Evolutionary conservation across 805 yeast species (phyloP).

Genomic region (Sugiyamaella floridensis): DNA sequence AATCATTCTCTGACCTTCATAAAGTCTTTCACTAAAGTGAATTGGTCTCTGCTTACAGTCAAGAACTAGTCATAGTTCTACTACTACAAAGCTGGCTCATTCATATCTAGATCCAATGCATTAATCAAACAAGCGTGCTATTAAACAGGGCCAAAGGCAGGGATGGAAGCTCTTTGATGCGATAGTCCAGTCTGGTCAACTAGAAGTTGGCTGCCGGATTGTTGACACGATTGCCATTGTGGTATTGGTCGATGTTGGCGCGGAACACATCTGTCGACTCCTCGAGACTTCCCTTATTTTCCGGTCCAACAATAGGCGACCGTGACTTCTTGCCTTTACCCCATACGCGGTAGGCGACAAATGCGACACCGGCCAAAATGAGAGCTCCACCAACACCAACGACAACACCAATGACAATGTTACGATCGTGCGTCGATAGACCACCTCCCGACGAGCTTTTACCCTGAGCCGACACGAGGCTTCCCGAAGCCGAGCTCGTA

Average conservation of each 20-base stretch:
- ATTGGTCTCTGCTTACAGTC: too few relatives aligned
- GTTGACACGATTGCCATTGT: constrained; percentile 22
- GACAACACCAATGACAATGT: constrained; percentile 59
- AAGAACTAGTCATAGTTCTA: too few relatives aligned
- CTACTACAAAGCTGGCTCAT: too few relatives aligned
- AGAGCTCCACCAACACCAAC: constrained; percentile 68
- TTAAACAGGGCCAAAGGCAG: not conserved
- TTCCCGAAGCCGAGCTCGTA: constrained; percentile 20
- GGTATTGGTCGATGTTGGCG: constrained; percentile 33
- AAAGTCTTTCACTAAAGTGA: too few relatives aligned
- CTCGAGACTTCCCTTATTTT: constrained; percentile 19
- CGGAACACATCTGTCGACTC: constrained; percentile 30
- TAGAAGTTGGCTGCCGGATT: constrained; percentile 31
- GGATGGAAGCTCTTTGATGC: not conserved
- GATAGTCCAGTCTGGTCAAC: not conserved
- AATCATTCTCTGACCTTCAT: too few relatives aligned
- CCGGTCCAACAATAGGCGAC: constrained; percentile 18
- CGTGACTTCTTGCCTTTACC: constrained; percentile 15
- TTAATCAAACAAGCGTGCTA: not conserved
- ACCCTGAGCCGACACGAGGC: constrained; percentile 14
- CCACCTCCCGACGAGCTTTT: constrained; percentile 33
- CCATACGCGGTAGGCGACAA: constrained; percentile 19
- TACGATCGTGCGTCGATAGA: constrained; percentile 42
- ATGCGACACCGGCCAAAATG: constrained; percentile 34
- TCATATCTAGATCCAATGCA: not conserved